Conservation (phyloP, 129 eudicot genomes). For the Erigeron canadensis region DNA sequence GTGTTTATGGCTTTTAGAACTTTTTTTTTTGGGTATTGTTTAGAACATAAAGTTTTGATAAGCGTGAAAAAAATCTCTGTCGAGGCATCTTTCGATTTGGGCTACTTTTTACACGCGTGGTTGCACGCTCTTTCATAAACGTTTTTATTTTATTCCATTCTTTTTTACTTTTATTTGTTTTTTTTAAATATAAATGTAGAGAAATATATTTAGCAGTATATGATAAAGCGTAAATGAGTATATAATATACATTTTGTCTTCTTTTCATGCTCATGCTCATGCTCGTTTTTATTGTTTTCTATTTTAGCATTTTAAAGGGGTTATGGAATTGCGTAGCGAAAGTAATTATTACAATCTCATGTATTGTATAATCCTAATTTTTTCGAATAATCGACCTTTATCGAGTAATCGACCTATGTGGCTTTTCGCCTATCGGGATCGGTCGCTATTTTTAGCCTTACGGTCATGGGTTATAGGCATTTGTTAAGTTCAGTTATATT, state of each 20-base stretch:
- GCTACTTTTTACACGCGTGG: slow-evolving; percentile 46
- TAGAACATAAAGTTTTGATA: slow-evolving; percentile 30
- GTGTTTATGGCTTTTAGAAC: slow-evolving; percentile 21
- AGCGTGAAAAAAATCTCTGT: slow-evolving; percentile 44
- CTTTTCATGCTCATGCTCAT: slow-evolving; percentile 33
- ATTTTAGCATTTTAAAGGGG: slow-evolving; percentile 4
- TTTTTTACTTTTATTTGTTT: slow-evolving; percentile 1
- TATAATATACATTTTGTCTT: slow-evolving; percentile 21
- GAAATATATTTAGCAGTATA: neutral
- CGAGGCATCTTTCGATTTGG: slow-evolving; percentile 44
- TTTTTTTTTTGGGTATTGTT: slow-evolving; percentile 24
- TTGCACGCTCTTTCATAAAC: slow-evolving; percentile 39
- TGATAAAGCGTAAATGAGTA: slow-evolving; percentile 9
- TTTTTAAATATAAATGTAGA: neutral
- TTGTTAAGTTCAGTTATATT: too few relatives aligned
- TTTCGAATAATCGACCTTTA: too few relatives aligned
- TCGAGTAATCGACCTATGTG: too few relatives aligned
- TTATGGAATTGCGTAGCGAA: slow-evolving; percentile 12
- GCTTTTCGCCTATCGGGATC: too few relatives aligned
- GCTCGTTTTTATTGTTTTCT: neutral
- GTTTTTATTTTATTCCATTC: neutral
- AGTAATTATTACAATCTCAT: neutral
- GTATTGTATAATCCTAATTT: too few relatives aligned
- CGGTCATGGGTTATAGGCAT: too few relatives aligned
- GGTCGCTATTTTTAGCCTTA: too few relatives aligned